These are phyloP conservation scores for Spergularia marina DNA, from an alignment of 148 eudicot genomes.

Conservation along the genomic window DNA sequence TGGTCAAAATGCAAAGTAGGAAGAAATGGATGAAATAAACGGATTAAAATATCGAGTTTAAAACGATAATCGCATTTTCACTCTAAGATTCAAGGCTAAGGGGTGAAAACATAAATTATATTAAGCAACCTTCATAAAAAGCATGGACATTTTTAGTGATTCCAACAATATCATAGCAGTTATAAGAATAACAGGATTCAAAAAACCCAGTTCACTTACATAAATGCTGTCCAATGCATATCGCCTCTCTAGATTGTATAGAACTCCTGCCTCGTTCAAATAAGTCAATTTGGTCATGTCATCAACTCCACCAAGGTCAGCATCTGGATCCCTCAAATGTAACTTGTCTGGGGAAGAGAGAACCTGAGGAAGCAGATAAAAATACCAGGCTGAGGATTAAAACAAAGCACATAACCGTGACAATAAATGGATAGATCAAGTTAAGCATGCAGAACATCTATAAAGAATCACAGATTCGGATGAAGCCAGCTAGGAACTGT, in stretches of 20 bases:
- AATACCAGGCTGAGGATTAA: not conserved
- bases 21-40: no score
- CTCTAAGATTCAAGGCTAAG: no score
- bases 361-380: constrained; percentile 43
- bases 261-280: constrained; percentile 94
- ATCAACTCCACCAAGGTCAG: constrained; percentile 96
- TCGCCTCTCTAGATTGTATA: constrained; percentile 90
- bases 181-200: not conserved
- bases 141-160: not conserved
- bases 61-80: no score
- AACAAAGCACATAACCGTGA: not conserved
- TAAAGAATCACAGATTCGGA: not conserved
- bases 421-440: not conserved
- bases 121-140: not conserved
- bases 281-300: constrained; percentile 97
- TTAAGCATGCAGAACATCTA: not conserved
- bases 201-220: constrained; percentile 42
- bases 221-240: constrained; percentile 87
- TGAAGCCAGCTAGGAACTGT: not conserved
- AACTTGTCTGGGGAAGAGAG: constrained; percentile 60
- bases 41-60: no score
- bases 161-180: not conserved
- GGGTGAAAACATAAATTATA: not conserved
- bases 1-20: no score
- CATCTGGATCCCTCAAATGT: constrained; percentile 76